These are phyloP conservation scores for Myochromella boudieri DNA, from an alignment of 768 basidiomycete genomes.

Conservation along the genomic window DNA sequence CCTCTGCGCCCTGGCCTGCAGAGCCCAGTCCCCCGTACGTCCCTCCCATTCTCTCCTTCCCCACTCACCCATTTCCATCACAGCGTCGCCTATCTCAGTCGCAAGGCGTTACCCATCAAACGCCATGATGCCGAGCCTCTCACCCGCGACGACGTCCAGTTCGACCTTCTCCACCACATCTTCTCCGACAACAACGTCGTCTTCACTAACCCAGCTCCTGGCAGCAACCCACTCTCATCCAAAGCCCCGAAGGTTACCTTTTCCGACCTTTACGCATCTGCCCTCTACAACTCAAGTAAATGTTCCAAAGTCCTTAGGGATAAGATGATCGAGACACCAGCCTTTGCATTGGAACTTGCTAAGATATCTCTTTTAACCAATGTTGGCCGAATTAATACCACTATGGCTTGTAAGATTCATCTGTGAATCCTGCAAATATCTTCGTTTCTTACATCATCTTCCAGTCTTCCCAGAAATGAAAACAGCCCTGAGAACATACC, in stretches of 20 bases:
- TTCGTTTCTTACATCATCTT: conserved; percentile 16
- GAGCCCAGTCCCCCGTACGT: conserved; percentile 57
- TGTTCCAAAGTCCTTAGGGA: conserved; percentile 88
- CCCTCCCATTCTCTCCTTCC: conserved; percentile 7
- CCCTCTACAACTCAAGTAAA: conserved; percentile 76
- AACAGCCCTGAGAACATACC: conserved; percentile 85
- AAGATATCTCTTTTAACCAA: conserved; percentile 87
- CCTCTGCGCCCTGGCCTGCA: conserved; percentile 39
- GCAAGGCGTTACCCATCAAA: conserved; percentile 78
- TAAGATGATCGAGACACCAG: conserved; percentile 81
- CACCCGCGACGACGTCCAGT: conserved; percentile 83
- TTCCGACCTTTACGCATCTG: conserved; percentile 80
- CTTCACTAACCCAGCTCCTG: conserved; percentile 67
- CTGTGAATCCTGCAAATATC: conserved; percentile 2
- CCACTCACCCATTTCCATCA: conserved; percentile 7
- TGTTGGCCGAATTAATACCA: conserved; percentile 90
- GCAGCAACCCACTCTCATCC: conserved; percentile 42
- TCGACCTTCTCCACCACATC: conserved; percentile 77
- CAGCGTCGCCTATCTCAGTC: conserved; percentile 61
- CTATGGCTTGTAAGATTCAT: conserved; percentile 71
- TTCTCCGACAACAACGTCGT: conserved; percentile 68
- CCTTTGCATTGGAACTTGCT: conserved; percentile 75
- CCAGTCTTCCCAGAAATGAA: conserved; percentile 93
- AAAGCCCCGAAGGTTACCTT: conserved; percentile 64
- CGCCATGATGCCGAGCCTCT: conserved; percentile 81